A percentile compares a stretch with the other conserved stretches of the same genome.
These are phyloP conservation scores for Saccharum hybrid DNA, from an alignment of 202 grass and related monocot genomes.

Conservation along the genomic window DNA sequence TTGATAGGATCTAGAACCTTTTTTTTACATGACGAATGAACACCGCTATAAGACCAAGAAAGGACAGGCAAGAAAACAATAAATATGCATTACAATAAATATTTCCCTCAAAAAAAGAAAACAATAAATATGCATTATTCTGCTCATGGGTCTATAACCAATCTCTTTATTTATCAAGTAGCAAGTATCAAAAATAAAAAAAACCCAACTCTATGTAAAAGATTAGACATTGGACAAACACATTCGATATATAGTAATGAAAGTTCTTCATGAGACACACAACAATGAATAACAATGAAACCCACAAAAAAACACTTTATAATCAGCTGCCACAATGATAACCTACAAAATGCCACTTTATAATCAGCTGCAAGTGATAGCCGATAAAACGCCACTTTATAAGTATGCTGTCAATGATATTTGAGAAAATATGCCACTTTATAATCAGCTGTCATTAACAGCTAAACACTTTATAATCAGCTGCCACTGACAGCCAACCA, in stretches of 20 bases:
- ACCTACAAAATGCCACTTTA: background rate
- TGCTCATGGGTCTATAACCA: background rate
- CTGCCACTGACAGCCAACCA: too few species aligned
- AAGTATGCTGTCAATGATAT: background rate
- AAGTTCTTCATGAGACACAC: background rate
- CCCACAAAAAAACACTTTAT: background rate
- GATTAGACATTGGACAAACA: background rate
- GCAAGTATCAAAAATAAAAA: background rate
- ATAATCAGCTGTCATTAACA: background rate
- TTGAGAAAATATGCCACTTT: background rate
- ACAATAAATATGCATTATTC: background rate
- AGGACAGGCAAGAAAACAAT: background rate
- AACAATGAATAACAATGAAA: background rate
- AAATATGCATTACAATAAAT: background rate
- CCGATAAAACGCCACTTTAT: background rate
- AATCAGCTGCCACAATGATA: background rate
- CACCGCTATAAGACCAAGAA: background rate
- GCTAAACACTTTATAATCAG: too few species aligned
- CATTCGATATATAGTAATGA: background rate
- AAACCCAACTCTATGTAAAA: background rate
- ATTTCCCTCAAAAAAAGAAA: too few species aligned
- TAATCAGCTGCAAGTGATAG: background rate
- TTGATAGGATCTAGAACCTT: too few species aligned
- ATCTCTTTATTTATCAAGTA: background rate
- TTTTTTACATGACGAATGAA: too few species aligned